Evolutionary conservation across 2,329 filamentous ascomycete genomes (phyloP).

Genomic region (Knufia fluminis): DNA sequence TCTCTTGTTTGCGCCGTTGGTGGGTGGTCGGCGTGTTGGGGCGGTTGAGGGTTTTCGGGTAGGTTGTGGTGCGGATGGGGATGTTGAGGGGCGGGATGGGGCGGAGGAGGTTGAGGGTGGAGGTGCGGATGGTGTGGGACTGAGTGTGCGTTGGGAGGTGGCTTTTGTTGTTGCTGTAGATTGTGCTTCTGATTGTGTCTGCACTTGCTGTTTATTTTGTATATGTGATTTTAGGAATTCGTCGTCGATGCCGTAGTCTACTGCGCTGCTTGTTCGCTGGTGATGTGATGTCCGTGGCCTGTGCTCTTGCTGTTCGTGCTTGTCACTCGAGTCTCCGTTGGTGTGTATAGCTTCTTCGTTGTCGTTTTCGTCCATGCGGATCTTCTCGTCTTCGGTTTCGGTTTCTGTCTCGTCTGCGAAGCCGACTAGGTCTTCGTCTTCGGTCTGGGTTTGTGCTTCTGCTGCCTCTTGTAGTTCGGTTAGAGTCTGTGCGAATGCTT

Average conservation of each 20-base stretch:
- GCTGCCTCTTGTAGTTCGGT: slow-evolving; percentile 74
- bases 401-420: slow-evolving; percentile 53
- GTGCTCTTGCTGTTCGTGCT: slow-evolving; percentile 15
- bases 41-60: slow-evolving; percentile 6
- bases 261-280: slow-evolving; percentile 52
- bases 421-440: slow-evolving; percentile 17
- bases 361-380: slow-evolving; percentile 31
- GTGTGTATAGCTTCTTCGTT: slow-evolving; percentile 27
- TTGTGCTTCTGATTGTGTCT: slow-evolving; percentile 10
- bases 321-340: slow-evolving; percentile 17
- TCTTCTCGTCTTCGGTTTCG: slow-evolving; percentile 37
- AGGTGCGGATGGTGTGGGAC: slow-evolving; percentile 8
- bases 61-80: slow-evolving; percentile 1
- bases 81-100: not conserved
- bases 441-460: slow-evolving; percentile 23
- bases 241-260: slow-evolving; percentile 60
- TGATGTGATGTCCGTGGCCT: slow-evolving; percentile 31
- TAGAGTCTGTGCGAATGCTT: slow-evolving; percentile 79
- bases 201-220: slow-evolving; percentile 13
- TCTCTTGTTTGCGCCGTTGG: slow-evolving; percentile 14
- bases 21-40: slow-evolving; percentile 7
- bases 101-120: not conserved
- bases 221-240: slow-evolving; percentile 32
- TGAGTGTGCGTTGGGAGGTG: slow-evolving; percentile 10
- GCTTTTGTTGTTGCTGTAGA: slow-evolving; percentile 16